Evolutionary conservation across 2,329 filamentous ascomycete genomes (phyloP).

Genomic region (Alternaria dauci): DNA sequence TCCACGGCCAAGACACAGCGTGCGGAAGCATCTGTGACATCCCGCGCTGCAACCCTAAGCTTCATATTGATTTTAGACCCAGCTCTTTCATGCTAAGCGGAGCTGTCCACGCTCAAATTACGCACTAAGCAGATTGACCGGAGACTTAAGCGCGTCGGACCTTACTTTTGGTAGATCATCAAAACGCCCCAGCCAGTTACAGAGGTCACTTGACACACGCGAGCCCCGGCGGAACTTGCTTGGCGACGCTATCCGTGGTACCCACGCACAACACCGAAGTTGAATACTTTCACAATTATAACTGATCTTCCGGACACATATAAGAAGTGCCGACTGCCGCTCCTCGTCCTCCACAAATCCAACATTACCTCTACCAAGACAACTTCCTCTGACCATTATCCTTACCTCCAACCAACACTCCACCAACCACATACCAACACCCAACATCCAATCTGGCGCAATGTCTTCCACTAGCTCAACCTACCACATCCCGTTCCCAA

Average conservation of each 20-base stretch:
- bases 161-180: conserved; percentile 23
- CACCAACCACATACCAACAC: conserved; percentile 11
- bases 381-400: conserved; percentile 8
- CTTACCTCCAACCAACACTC: conserved; percentile 3
- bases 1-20: conserved; percentile 31
- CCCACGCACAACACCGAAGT: conserved; percentile 16
- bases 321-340: conserved; percentile 28
- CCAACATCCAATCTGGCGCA: conserved; percentile 36
- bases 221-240: conserved; percentile 32
- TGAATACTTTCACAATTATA: conserved; percentile 9
- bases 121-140: conserved; percentile 11
- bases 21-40: conserved; percentile 41
- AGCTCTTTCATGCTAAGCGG: conserved; percentile 20
- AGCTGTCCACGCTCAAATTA: conserved; percentile 5
- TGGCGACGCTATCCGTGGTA: conserved; percentile 27
- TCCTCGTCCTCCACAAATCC: conserved; percentile 11
- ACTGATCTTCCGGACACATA: conserved; percentile 16
- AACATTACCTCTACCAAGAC: conserved; percentile 6
- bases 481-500: conserved; percentile 51
- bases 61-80: conserved; percentile 22
- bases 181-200: conserved; percentile 30
- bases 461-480: conserved; percentile 46
- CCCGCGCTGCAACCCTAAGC: conserved; percentile 37
- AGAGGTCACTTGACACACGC: conserved; percentile 36
- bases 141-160: conserved; percentile 15